Evolutionary conservation across 192 early-diverging fungal genomes (phyloP).

Genomic region (Gryganskiella cystojenkinii): DNA sequence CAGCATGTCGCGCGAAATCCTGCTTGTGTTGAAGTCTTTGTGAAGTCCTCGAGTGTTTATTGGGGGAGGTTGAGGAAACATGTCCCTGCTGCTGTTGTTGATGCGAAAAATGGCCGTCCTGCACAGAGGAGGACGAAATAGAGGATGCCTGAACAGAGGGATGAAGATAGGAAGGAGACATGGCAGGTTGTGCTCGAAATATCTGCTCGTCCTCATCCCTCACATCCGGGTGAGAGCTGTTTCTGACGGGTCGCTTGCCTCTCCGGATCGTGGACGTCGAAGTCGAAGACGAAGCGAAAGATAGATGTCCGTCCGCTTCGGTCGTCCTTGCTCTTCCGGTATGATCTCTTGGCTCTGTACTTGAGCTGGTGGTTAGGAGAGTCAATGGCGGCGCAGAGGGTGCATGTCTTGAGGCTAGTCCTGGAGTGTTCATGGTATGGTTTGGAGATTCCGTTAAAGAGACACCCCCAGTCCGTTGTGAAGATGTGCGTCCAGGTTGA

Average conservation of each 20-base stretch:
- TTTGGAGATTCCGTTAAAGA: too few relatives aligned
- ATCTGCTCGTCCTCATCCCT: neutral
- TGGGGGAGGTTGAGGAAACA: neutral
- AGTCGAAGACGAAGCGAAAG: neutral
- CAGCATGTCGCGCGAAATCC: conserved; percentile 11
- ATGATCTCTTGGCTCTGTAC: neutral
- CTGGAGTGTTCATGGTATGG: conserved; percentile 11
- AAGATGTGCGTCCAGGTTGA: neutral
- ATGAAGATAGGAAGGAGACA: conserved; percentile 20
- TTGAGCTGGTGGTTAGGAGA: conserved; percentile 17
- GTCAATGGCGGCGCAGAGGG: conserved; percentile 41
- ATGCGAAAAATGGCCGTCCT: neutral
- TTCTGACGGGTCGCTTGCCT: conserved; percentile 16
- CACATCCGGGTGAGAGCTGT: neutral
- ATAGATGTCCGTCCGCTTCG: neutral
- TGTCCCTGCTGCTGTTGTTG: neutral
- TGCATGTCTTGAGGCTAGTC: neutral
- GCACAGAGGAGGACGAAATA: neutral
- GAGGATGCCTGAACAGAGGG: conserved; percentile 10
- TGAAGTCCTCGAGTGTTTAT: neutral
- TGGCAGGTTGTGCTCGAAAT: conserved; percentile 19
- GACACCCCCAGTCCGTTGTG: too few relatives aligned
- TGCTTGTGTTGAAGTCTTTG: conserved; percentile 35
- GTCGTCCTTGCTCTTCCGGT: neutral
- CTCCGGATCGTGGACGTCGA: neutral